Conservation (phyloP, 257 asterid species). For the Solanum infundibuliforme region DNA sequence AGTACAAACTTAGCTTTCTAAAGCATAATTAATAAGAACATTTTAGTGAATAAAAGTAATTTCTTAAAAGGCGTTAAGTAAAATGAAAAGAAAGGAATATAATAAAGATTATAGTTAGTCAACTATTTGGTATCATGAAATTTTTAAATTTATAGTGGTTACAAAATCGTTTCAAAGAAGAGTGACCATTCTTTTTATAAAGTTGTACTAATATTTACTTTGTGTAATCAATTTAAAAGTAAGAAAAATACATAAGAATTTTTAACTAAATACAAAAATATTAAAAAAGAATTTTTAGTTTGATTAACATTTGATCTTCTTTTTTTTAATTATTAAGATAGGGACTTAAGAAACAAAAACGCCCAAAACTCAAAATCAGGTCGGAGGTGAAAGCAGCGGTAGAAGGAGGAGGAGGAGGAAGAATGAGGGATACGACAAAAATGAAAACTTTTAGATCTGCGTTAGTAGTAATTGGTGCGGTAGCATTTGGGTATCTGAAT, state of each 20-base stretch:
- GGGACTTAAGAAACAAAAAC: neutral
- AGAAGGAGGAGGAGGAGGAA: neutral
- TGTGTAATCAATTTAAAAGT: neutral
- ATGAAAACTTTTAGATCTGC: conserved; percentile 69
- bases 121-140: neutral
- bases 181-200: neutral
- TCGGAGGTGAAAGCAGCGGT: neutral
- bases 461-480: conserved; percentile 58
- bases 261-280: neutral
- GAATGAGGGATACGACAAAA: conserved; percentile 48
- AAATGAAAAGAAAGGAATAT: no score
- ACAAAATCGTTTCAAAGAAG: neutral
- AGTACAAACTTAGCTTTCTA: neutral
- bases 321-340: neutral
- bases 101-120: no score
- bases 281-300: neutral
- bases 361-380: neutral
- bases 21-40: neutral
- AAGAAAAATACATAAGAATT: neutral
- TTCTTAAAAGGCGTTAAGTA: neutral
- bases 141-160: neutral
- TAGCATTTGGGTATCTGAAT: conserved; percentile 74
- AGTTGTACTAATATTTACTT: neutral
- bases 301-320: no score
- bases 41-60: no score